Conservation (phyloP, 352 stramenopile species). For the Pythium folliculosum region DNA sequence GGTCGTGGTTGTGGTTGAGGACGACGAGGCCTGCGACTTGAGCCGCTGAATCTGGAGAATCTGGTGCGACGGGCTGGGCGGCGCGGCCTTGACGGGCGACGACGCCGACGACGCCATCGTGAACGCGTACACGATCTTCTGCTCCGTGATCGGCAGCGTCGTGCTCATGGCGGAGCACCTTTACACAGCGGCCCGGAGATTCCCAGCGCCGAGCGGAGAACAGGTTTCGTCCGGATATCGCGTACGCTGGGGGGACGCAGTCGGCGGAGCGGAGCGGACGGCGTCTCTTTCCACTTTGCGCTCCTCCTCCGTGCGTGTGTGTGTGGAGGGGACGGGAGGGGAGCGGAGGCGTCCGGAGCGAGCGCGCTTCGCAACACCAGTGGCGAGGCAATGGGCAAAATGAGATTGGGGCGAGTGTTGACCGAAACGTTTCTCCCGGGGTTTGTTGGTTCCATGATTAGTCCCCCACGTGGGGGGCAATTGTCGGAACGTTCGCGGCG, state of each 20-base stretch:
- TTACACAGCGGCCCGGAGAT: no score
- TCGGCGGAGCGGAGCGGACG: no score
- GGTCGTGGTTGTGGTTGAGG: slow-evolving; percentile 11
- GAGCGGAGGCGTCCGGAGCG: neutral
- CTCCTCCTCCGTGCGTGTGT: no score
- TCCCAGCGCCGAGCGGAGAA: no score
- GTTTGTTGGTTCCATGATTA: slow-evolving; percentile 10
- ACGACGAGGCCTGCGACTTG: slow-evolving; percentile 25
- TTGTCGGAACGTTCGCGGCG: slow-evolving; percentile 21
- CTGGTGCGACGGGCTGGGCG: slow-evolving; percentile 34
- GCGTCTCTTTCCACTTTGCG: no score
- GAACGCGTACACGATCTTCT: slow-evolving; percentile 26
- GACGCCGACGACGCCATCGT: slow-evolving; percentile 17
- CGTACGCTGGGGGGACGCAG: no score
- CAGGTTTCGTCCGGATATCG: no score
- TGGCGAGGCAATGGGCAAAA: slow-evolving; percentile 28
- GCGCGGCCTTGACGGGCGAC: slow-evolving; percentile 12
- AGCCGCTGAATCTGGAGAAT: slow-evolving; percentile 50
- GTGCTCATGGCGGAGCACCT: slow-evolving; percentile 14
- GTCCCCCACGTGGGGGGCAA: slow-evolving; percentile 12
- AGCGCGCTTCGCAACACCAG: slow-evolving; percentile 18
- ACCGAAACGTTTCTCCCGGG: slow-evolving; percentile 32
- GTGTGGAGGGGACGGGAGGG: neutral
- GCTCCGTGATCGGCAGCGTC: slow-evolving; percentile 26
- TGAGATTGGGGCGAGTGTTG: slow-evolving; percentile 31